Percentiles rank a stretch among this genome's conserved stretches.
These are phyloP conservation scores for Apiospora saccharicola DNA, from an alignment of 2,329 filamentous ascomycete genomes.

Conservation along the genomic window DNA sequence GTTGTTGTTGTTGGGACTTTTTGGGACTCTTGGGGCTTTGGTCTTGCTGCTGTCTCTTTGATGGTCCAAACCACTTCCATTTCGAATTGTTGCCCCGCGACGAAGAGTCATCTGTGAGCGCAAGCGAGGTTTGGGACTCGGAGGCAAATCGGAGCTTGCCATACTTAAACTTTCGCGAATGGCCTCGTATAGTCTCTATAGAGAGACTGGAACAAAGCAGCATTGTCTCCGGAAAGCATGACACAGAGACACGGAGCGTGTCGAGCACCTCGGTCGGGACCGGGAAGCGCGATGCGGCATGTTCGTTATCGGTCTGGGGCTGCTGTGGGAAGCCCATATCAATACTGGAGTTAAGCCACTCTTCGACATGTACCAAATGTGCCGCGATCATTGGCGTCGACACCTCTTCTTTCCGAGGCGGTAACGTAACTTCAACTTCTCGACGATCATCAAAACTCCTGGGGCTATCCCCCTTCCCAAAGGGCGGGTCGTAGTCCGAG, in stretches of 20 bases:
- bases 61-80: constrained; percentile 39
- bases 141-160: constrained; percentile 31
- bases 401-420: constrained; percentile 2
- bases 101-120: constrained; percentile 18
- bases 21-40: constrained; percentile 24
- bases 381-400: background rate
- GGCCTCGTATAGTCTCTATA: constrained; percentile 64
- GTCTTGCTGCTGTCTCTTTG: constrained; percentile 27
- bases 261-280: constrained; percentile 62
- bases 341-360: constrained; percentile 36
- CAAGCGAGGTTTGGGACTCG: constrained; percentile 30
- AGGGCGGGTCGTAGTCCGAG: background rate
- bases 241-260: constrained; percentile 59
- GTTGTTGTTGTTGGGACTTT: constrained; percentile 28
- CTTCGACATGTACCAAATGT: constrained; percentile 36
- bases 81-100: constrained; percentile 30
- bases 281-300: constrained; percentile 50
- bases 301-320: constrained; percentile 33
- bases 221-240: constrained; percentile 67
- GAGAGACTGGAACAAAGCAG: constrained; percentile 62
- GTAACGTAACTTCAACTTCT: constrained; percentile 8
- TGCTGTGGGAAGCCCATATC: constrained; percentile 36
- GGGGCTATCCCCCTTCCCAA: background rate
- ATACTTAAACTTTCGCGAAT: constrained; percentile 61
- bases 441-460: background rate